Conservation (phyloP, 2,329 filamentous ascomycete genomes). For the Aspergillus brunneoviolaceus region DNA sequence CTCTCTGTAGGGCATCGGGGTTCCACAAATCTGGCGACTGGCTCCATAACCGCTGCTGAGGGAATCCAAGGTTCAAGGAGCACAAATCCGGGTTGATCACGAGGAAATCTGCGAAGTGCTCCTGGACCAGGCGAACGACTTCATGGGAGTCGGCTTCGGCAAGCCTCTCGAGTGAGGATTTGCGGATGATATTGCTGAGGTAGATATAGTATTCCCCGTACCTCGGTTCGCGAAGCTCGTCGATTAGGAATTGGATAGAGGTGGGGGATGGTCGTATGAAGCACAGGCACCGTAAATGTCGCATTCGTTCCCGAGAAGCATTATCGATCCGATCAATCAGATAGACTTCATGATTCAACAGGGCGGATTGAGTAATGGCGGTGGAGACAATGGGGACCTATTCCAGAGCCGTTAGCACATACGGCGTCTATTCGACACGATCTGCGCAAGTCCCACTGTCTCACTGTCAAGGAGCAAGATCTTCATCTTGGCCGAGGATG, state of each 20-base stretch:
- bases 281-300: slow-evolving; percentile 88
- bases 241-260: slow-evolving; percentile 89
- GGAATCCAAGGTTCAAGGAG: slow-evolving; percentile 71
- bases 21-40: slow-evolving; percentile 85
- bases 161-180: slow-evolving; percentile 88
- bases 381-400: slow-evolving; percentile 88
- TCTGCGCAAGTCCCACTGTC: slow-evolving; percentile 62
- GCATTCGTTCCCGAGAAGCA: slow-evolving; percentile 89
- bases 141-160: slow-evolving; percentile 98
- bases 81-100: slow-evolving; percentile 95
- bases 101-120: slow-evolving; percentile 94
- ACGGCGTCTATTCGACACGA: slow-evolving; percentile 1
- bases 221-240: slow-evolving; percentile 92
- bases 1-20: slow-evolving; percentile 78
- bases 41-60: slow-evolving; percentile 76
- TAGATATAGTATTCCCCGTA: slow-evolving; percentile 98
- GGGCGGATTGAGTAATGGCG: slow-evolving; percentile 88
- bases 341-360: slow-evolving; percentile 96
- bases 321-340: slow-evolving; percentile 96
- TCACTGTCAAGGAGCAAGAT: slow-evolving; percentile 90
- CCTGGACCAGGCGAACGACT: slow-evolving; percentile 88
- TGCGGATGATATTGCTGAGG: slow-evolving; percentile 97
- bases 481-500: slow-evolving; percentile 90
- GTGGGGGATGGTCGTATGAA: slow-evolving; percentile 90
- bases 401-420: slow-evolving; percentile 20